phyloP scores from a whole-genome alignment of 805 yeast genomes.

The Myxozyma mucilagina region DNA sequence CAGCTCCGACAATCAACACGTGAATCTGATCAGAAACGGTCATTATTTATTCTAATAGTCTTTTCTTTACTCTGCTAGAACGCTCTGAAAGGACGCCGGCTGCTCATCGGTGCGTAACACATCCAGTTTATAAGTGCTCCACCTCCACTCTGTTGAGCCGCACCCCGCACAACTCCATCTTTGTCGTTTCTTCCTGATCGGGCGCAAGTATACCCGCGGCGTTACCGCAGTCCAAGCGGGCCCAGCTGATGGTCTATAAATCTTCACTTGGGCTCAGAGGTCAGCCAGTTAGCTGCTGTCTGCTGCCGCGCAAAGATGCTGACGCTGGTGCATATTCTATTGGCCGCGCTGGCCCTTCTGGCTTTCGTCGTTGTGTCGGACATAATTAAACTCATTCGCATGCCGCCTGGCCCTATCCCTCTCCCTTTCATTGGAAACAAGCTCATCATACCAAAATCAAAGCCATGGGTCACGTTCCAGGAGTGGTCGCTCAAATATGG shows the following conservation, averaged over 20 bases:
- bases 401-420: slow-evolving; percentile 9
- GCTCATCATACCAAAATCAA: neutral
- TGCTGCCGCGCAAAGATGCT: no score
- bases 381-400: neutral
- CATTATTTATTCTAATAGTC: neutral
- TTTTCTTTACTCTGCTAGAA: neutral
- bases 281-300: no score
- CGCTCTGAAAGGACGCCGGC: no score
- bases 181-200: no score
- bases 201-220: neutral
- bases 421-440: slow-evolving; percentile 10
- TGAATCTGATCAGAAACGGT: neutral
- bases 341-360: neutral
- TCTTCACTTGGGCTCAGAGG: no score
- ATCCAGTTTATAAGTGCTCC: neutral
- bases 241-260: no score
- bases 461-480: slow-evolving; percentile 6
- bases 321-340: neutral
- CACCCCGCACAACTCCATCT: neutral
- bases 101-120: no score
- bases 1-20: slow-evolving; percentile 1
- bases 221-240: no score
- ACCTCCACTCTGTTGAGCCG: neutral
- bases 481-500: slow-evolving; percentile 1
- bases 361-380: neutral